Base-by-base conservation (phyloP, 2,329 filamentous ascomycete genomes). In the Colletotrichum gloeosporioides region DNA sequence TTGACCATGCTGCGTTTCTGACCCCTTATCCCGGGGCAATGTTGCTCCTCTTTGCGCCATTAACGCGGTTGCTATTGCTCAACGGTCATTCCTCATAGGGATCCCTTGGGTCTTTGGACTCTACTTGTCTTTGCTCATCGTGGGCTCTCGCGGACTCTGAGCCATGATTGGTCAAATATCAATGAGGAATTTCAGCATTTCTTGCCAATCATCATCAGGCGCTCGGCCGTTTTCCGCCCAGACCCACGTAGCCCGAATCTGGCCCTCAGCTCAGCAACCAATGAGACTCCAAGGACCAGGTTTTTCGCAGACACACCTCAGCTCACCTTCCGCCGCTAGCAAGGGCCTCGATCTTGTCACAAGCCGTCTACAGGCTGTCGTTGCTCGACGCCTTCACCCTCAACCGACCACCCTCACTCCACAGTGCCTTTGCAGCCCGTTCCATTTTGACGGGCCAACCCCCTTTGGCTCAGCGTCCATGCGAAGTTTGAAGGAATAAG, bases 301-400 rank as follows among this genome's bases (percentile, higher is more conserved):
- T 73, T 82, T 78, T 83, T 78, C 77, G 78, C 78, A 81, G 79
- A 82, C 81, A 83, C 79, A 80, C 82, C 82, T 84, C 81, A 82
- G 81, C 80, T 82, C 79, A 80, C 79, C 78, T 75, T 80, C 81
- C 78, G 78, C 80, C 80, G 81, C 78, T 79, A 78, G 71, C 71
- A 63, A 76, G 77, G 77, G 77, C 76, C 72, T 73, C 77, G 79
- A 79, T 78, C 80, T 80, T 77, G 80, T 79, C 75, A 69, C 32
- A 78, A 74, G 79, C 69, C 80, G 81, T 82, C 80, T 77, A 83
- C 79, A 82, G 82, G 82, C 78, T 82, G 78, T 82, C 81, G 67
- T 83, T 79, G 74, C 76, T 78, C 71, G 77, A 76, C 63, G 67
- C n/a, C 65, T 82, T 81, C 85, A 84, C 81, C 83, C 82, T 75